These are phyloP conservation scores for Leccinum variicolor DNA, from an alignment of 768 basidiomycete genomes.

Conservation along the genomic window DNA sequence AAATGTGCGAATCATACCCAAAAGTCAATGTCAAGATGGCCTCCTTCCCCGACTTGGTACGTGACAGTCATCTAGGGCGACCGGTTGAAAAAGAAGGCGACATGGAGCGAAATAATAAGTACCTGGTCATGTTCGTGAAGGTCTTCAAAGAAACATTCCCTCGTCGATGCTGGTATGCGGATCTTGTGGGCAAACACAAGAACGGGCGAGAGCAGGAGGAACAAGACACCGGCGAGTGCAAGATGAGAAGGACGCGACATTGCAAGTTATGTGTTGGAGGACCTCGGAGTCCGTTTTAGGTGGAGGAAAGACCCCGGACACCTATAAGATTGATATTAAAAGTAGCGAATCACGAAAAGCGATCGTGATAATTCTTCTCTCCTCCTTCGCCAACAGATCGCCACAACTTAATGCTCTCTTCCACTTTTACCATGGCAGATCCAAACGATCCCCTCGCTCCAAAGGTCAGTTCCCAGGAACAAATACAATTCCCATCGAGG, in stretches of 20 bases:
- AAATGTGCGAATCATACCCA: constrained; percentile 55
- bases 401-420: constrained; percentile 1
- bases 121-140: constrained; percentile 90
- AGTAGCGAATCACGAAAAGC: constrained; percentile 12
- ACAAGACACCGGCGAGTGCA: constrained; percentile 40
- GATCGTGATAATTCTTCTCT: constrained; percentile 26
- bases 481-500: constrained; percentile 17
- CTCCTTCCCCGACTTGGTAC: constrained; percentile 97
- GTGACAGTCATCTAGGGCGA: constrained; percentile 90
- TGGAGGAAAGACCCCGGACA: constrained; percentile 24
- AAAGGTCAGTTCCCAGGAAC: constrained; percentile 48
- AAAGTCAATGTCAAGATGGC: constrained; percentile 96
- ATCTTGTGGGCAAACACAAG: constrained; percentile 64
- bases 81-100: neutral
- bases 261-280: neutral
- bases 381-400: constrained; percentile 10
- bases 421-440: constrained; percentile 49
- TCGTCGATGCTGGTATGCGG: constrained; percentile 71
- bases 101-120: constrained; percentile 1
- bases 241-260: constrained; percentile 41
- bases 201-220: constrained; percentile 29
- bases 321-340: constrained; percentile 10
- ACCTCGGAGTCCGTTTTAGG: constrained; percentile 9
- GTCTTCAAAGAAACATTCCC: constrained; percentile 97
- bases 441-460: constrained; percentile 63